phyloP scores from a whole-genome alignment of 306 rosid species.

The Luffa acutangula region DNA sequence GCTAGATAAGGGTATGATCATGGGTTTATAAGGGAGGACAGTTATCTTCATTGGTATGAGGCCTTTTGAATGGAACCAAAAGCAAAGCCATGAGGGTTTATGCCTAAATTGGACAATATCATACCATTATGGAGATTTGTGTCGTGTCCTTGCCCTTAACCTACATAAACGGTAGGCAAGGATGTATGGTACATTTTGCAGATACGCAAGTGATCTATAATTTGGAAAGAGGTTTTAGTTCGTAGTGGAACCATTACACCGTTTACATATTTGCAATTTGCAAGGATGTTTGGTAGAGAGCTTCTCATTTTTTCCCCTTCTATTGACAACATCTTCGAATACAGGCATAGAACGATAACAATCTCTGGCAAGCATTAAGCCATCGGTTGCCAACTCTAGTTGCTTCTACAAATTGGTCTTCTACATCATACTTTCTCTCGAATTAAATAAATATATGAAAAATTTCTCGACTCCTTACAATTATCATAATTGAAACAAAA shows the following conservation, averaged over 20 bases:
- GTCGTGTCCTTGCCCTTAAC: no score
- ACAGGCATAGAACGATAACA: background rate
- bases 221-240: background rate
- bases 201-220: background rate
- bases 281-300: background rate
- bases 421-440: background rate
- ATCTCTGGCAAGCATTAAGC: background rate
- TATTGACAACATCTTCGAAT: no score
- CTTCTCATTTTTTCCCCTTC: background rate
- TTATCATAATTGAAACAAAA: background rate
- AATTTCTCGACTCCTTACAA: background rate
- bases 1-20: no score
- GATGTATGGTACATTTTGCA: background rate
- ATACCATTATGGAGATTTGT: no score
- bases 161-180: background rate
- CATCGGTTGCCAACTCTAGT: background rate
- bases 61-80: no score
- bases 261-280: background rate
- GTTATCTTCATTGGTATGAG: no score
- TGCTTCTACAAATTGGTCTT: background rate
- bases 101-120: no score
- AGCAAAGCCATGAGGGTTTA: no score
- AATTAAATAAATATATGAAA: background rate
- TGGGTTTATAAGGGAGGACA: no score
- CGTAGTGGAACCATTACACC: background rate